Base-by-base conservation (phyloP, 129 eudicot genomes). In the Mikania micrantha region DNA sequence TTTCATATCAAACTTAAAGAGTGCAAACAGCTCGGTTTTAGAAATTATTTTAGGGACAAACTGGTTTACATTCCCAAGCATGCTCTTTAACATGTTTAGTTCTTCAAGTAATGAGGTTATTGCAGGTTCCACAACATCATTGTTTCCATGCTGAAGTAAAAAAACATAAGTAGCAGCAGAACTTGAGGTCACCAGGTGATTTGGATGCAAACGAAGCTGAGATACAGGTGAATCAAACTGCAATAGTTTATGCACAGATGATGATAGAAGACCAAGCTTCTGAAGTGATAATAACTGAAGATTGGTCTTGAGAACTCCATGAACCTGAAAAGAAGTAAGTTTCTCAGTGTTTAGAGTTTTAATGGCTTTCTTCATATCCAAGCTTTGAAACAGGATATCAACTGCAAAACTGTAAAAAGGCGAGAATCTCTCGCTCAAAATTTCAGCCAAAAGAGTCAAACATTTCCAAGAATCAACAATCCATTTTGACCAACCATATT, bases 381-480 rank as follows among this genome's bases (percentile, higher is more conserved):
- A 77, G 80, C 88, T 89, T 75, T 89, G 92, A 77, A 83, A 86
- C 77, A 94, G 87, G 44, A 89, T 79, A 58, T 87, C 93, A 71
- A 85, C 85, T 62, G 97, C 96, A 63, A 69, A 41, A 66, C 93
- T 81, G 79, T 94, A 94, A 62, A 84, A 94, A 56, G 80, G 66
- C 62, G 97, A 74, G 83, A 94, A 94, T 77, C 88, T 78, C 39
- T 89, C 96, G 32, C 99, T 76, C 54, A 94, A 72, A 74, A 94
- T 94, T 79, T 94, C 99, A 53, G 99, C 99, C 70, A 94, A 83
- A 78, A 94, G 90, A 45, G 99, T 94, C 85, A 94, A 78, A 78
- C 99, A 94, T 77, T 90, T 94, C 99, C 99, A 94, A 52, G 95
- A 94, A 73, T 94, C 95, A 72, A 79, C 90, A 36, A 85, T 85